A percentile compares a stretch with the other conserved stretches of the same genome.
Conservation (phyloP, 1,284 basidiomycete genomes). For the Inonotus obliquus region DNA sequence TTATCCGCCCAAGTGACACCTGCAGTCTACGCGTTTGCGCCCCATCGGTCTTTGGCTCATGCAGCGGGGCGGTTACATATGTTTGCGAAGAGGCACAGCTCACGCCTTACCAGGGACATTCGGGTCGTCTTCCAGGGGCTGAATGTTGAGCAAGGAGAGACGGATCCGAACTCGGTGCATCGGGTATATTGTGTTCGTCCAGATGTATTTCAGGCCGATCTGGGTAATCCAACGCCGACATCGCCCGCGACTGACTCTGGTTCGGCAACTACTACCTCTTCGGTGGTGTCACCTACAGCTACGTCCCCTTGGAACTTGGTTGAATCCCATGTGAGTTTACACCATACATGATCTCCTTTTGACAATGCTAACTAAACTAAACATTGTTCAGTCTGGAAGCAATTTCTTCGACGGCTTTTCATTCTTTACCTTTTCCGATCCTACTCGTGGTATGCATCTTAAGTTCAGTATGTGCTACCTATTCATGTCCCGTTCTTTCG, state of each 20-base stretch:
- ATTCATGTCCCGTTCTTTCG: neutral
- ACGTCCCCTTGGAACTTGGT: constrained; percentile 17
- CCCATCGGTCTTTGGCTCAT: constrained; percentile 10
- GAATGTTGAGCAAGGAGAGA: constrained; percentile 28
- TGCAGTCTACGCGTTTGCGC: constrained; percentile 8
- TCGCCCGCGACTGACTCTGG: constrained; percentile 16
- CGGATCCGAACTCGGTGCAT: constrained; percentile 1
- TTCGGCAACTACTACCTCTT: constrained; percentile 4
- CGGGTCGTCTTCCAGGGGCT: constrained; percentile 55
- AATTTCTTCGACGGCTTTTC: constrained; percentile 79
- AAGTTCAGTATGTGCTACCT: neutral
- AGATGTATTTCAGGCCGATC: neutral
- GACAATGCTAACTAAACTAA: neutral
- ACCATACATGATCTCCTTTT: neutral
- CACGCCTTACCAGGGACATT: constrained; percentile 60
- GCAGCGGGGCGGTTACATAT: constrained; percentile 32
- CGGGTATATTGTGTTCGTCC: constrained; percentile 17
- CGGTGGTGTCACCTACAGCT: constrained; percentile 8
- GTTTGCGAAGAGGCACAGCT: constrained; percentile 45
- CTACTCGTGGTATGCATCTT: constrained; percentile 62
- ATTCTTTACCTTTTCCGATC: constrained; percentile 70
- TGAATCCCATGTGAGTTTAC: constrained; percentile 13
- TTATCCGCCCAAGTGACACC: constrained; percentile 8
- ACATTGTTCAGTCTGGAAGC: constrained; percentile 45
- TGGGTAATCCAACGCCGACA: constrained; percentile 10